Conservation (phyloP, 108 stramenopile genomes). For the Craspedostauros australis region DNA sequence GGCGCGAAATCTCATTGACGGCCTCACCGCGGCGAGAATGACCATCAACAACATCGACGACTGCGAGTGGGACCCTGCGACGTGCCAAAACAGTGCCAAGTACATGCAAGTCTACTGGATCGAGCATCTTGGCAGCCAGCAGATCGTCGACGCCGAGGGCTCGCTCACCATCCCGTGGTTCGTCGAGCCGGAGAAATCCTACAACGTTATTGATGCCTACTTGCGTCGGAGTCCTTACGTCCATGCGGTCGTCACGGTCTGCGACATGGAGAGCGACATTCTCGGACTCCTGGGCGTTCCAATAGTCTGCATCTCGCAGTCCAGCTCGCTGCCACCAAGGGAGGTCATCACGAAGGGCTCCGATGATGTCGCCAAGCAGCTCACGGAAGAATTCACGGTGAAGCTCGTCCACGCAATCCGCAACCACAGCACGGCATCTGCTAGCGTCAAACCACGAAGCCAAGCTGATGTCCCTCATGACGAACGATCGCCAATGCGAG, state of each 20-base stretch:
- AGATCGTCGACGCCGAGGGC: neutral
- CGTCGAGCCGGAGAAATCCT: constrained; percentile 8
- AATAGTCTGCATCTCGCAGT: constrained; percentile 8
- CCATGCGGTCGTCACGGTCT: constrained; percentile 12
- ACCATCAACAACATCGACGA: constrained; percentile 15
- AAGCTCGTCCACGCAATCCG: no score
- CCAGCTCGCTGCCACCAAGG: constrained; percentile 2
- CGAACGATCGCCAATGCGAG: no score
- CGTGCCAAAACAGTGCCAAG: constrained; percentile 8
- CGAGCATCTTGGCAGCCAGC: no score
- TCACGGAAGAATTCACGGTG: no score
- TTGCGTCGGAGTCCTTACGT: constrained; percentile 1
- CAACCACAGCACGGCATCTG: no score
- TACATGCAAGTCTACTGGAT: constrained; percentile 19
- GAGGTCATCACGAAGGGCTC: neutral
- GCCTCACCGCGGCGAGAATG: constrained; percentile 1
- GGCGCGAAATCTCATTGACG: constrained; percentile 13
- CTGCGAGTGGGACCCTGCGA: constrained; percentile 14
- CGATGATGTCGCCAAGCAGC: neutral
- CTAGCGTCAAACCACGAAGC: no score
- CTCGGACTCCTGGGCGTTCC: constrained; percentile 6
- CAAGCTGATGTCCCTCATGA: no score
- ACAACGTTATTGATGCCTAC: constrained; percentile 6
- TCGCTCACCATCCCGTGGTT: constrained; percentile 7
- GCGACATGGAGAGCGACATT: constrained; percentile 1